Conservation (phyloP, 2,329 filamentous ascomycete genomes). For the Rhynchosporium secalis region DNA sequence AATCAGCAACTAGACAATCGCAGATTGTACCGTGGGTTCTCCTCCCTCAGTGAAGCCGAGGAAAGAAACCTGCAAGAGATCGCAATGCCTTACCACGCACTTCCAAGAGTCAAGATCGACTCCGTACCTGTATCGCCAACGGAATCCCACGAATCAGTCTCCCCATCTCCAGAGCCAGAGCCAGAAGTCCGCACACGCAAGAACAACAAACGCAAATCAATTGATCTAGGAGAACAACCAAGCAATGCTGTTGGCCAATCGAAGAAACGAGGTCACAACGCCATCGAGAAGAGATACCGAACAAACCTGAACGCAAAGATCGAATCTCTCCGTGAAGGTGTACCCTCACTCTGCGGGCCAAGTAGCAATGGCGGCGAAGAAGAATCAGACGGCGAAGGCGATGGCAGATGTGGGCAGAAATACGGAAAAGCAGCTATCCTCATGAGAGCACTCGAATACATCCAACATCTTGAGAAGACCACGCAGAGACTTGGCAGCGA, state of each 20-base stretch:
- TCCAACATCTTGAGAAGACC: conserved; percentile 28
- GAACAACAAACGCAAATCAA: conserved; percentile 23
- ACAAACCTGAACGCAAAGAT: conserved; percentile 34
- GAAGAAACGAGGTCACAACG: conserved; percentile 25
- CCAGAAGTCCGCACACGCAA: conserved; percentile 16
- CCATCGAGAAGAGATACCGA: conserved; percentile 28
- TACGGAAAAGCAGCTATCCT: conserved; percentile 32
- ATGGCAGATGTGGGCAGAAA: conserved; percentile 22
- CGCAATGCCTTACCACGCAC: conserved; percentile 22
- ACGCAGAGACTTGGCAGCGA: conserved; percentile 24
- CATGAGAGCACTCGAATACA: conserved; percentile 31
- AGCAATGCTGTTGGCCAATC: conserved; percentile 20
- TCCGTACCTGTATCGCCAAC: conserved; percentile 11
- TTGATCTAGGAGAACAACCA: conserved; percentile 12
- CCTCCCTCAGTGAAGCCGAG: conserved; percentile 22
- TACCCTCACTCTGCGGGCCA: conserved; percentile 19
- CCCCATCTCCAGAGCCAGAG: conserved; percentile 17
- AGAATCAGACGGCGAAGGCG: conserved; percentile 17
- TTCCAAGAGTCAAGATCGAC: conserved; percentile 8
- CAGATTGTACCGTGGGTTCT: conserved; percentile 16
- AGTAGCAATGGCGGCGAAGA: conserved; percentile 9
- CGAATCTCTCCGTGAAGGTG: conserved; percentile 20
- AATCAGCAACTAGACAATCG: conserved; percentile 9
- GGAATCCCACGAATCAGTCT: conserved; percentile 11
- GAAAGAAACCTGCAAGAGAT: conserved; percentile 22